Conservation (phyloP, 2,329 filamentous ascomycete genomes). For the Biscogniauxia marginata region DNA sequence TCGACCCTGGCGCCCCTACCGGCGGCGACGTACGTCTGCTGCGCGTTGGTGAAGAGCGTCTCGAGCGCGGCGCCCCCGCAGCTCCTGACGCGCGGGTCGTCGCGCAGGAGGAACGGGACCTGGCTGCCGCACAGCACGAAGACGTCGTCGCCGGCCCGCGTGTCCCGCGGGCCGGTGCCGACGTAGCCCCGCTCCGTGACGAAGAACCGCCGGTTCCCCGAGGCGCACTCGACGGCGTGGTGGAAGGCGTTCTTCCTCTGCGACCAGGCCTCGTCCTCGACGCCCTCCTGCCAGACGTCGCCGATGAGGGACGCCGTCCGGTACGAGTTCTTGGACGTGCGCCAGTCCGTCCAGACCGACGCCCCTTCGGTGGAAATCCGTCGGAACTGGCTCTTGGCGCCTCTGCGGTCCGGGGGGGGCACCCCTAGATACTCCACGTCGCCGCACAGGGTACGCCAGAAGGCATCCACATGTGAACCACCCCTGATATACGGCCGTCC, state of each 20-base stretch:
- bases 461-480: constrained; percentile 6
- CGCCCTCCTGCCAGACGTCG: constrained; percentile 14
- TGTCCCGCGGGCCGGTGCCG: constrained; percentile 14
- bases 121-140: constrained; percentile 14
- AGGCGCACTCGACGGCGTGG: constrained; percentile 18
- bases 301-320: constrained; percentile 16
- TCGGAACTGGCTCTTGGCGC: too few species aligned
- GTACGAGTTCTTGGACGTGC: background rate
- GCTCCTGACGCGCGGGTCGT: background rate
- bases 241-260: constrained; percentile 17
- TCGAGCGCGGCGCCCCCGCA: constrained; percentile 9
- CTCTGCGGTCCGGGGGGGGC: too few species aligned
- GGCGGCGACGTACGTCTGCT: constrained; percentile 6
- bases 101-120: constrained; percentile 19
- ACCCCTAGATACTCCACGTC: constrained; percentile 13
- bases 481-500: constrained; percentile 1
- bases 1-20: constrained; percentile 7
- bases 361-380: background rate
- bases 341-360: background rate
- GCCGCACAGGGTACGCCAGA: constrained; percentile 17
- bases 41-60: constrained; percentile 9
- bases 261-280: constrained; percentile 1
- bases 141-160: constrained; percentile 10
- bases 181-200: constrained; percentile 14
- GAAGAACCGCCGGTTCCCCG: constrained; percentile 19